phyloP scores from a whole-genome alignment of 2,329 filamentous ascomycete species.

The Ophiostoma ips region DNA sequence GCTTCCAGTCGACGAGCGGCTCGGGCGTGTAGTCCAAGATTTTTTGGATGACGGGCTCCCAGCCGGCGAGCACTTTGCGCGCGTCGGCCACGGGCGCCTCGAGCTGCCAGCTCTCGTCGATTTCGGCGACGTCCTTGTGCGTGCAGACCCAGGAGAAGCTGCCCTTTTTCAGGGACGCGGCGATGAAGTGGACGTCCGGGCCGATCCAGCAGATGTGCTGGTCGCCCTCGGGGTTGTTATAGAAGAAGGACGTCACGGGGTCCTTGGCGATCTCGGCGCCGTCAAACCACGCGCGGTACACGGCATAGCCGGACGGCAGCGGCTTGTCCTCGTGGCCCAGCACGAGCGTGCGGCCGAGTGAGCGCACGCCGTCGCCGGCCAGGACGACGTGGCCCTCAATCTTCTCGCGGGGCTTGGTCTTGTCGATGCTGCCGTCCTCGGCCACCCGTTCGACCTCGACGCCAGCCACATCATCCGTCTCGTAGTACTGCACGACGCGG shows the following conservation, averaged over 20 bases:
- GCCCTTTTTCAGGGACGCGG: slow-evolving; percentile 34
- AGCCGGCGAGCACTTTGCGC: slow-evolving; percentile 27
- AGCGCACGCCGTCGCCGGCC: slow-evolving; percentile 36
- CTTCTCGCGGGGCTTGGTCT: not conserved
- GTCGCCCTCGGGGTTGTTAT: slow-evolving; percentile 25
- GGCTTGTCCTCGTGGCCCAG: slow-evolving; percentile 30
- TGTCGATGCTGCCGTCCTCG: not conserved
- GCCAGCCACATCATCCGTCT: slow-evolving; percentile 31
- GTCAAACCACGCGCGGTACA: slow-evolving; percentile 33
- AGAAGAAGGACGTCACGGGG: slow-evolving; percentile 14
- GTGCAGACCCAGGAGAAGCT: slow-evolving; percentile 43
- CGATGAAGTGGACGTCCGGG: slow-evolving; percentile 37
- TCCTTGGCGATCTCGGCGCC: slow-evolving; percentile 10
- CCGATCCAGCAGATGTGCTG: slow-evolving; percentile 39
- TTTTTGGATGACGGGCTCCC: slow-evolving; percentile 32
- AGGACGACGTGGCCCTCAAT: slow-evolving; percentile 30
- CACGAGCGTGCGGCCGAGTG: slow-evolving; percentile 30
- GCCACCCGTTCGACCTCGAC: slow-evolving; percentile 27
- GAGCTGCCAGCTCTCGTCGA: slow-evolving; percentile 32
- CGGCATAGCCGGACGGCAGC: slow-evolving; percentile 29
- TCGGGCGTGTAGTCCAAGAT: slow-evolving; percentile 29
- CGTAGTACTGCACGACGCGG: slow-evolving; percentile 35
- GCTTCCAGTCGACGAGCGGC: slow-evolving; percentile 25
- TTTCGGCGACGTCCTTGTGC: slow-evolving; percentile 31
- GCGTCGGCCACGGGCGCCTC: slow-evolving; percentile 27